These are phyloP conservation scores for Aspergillus melleus DNA, from an alignment of 2,329 filamentous ascomycete species.

Conservation along the genomic window DNA sequence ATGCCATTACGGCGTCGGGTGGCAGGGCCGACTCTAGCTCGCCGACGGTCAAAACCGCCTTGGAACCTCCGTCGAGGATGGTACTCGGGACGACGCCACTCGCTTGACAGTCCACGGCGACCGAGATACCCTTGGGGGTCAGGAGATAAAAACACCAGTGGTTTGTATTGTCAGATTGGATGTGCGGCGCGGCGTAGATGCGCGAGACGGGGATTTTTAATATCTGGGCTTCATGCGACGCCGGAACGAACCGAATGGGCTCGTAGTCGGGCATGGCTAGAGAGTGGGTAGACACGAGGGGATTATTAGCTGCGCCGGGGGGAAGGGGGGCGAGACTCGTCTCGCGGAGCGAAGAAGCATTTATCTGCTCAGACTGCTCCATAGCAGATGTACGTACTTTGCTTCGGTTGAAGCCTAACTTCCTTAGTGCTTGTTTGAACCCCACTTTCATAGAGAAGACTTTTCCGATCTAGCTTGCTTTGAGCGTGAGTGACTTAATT, in stretches of 20 bases:
- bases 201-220: slow-evolving; percentile 3
- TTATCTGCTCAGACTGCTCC: background rate
- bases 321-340: background rate
- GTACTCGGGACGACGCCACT: slow-evolving; percentile 18
- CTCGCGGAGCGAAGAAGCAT: background rate
- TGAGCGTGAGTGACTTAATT: background rate
- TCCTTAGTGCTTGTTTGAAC: no score
- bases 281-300: background rate
- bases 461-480: background rate
- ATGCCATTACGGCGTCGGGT: slow-evolving; percentile 5
- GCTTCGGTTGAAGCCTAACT: no score
- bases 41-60: slow-evolving; percentile 21
- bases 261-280: slow-evolving; percentile 1
- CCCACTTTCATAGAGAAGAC: background rate
- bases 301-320: background rate
- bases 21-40: slow-evolving; percentile 4
- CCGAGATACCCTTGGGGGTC: slow-evolving; percentile 22
- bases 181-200: slow-evolving; percentile 13
- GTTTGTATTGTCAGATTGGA: slow-evolving; percentile 14
- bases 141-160: slow-evolving; percentile 22
- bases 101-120: slow-evolving; percentile 26
- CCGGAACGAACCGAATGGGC: slow-evolving; percentile 13
- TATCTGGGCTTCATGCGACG: slow-evolving; percentile 9
- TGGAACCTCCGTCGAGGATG: slow-evolving; percentile 20
- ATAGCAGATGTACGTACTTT: no score